Evolutionary conservation across 2,329 filamentous ascomycete species (phyloP).

Genomic region (Madurella mycetomatis): DNA sequence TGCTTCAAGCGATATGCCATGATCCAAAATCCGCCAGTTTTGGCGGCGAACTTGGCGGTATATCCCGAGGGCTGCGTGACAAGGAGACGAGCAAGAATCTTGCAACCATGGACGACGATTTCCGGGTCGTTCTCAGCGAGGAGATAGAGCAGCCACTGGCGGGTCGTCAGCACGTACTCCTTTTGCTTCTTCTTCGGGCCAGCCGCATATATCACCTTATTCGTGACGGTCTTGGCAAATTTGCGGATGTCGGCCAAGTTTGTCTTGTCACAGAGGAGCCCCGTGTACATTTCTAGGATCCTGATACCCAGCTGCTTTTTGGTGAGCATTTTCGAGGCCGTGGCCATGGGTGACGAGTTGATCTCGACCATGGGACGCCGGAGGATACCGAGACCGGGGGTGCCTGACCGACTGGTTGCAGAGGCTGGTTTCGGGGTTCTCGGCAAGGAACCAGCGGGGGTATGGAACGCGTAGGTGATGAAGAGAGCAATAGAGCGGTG

Average conservation of each 20-base stretch:
- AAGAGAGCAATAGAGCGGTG: constrained; percentile 85
- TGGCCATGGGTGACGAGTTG: constrained; percentile 25
- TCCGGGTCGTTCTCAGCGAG: constrained; percentile 81
- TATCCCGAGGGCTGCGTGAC: constrained; percentile 78
- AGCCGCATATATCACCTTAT: constrained; percentile 61
- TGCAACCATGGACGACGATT: constrained; percentile 73
- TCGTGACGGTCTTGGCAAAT: constrained; percentile 91
- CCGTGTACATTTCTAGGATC: constrained; percentile 72
- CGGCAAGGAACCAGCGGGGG: constrained; percentile 43
- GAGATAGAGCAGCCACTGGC: constrained; percentile 83
- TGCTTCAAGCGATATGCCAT: constrained; percentile 76
- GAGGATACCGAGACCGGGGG: constrained; percentile 33
- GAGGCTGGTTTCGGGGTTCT: constrained; percentile 48
- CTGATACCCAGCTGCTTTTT: constrained; percentile 69
- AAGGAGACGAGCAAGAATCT: constrained; percentile 78
- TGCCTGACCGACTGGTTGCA: constrained; percentile 37
- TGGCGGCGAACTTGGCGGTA: constrained; percentile 75
- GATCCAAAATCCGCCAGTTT: constrained; percentile 82
- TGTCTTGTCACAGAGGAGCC: constrained; percentile 69
- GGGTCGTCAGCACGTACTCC: constrained; percentile 32
- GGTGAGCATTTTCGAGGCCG: constrained; percentile 42
- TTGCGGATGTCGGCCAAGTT: constrained; percentile 69
- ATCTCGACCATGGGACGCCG: constrained; percentile 37
- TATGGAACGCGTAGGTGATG: constrained; percentile 85
- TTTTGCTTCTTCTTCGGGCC: constrained; percentile 19